Percentiles rank a stretch among this genome's conserved stretches.
phyloP scores from a whole-genome alignment of 2,329 filamentous ascomycete species.

The Phyllosticta citribraziliensis region DNA sequence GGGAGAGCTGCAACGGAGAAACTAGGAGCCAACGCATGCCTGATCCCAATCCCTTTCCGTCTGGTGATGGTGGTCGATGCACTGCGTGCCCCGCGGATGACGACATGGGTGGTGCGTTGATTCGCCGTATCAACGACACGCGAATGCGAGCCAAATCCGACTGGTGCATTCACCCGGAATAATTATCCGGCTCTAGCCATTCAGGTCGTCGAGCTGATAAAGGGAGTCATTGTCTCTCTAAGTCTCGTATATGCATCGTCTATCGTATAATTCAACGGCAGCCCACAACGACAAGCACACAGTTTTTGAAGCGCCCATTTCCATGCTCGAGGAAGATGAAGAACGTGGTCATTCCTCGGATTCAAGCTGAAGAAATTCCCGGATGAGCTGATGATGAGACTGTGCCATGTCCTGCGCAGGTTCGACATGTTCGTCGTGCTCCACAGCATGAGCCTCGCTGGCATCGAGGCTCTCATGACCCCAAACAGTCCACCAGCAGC shows the following conservation, averaged over 20 bases:
- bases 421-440: conserved; percentile 1
- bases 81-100: neutral
- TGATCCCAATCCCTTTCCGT: neutral
- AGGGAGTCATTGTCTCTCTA: neutral
- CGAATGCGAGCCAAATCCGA: neutral
- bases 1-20: neutral
- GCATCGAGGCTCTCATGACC: conserved; percentile 20
- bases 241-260: neutral
- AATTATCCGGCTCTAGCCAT: neutral
- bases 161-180: neutral
- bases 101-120: neutral
- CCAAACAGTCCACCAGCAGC: conserved; percentile 63
- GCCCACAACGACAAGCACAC: neutral
- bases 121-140: neutral
- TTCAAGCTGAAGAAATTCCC: conserved; percentile 1
- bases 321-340: neutral
- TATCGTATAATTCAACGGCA: neutral
- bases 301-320: neutral
- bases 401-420: neutral
- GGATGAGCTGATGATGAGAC: conserved; percentile 2
- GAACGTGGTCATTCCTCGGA: neutral
- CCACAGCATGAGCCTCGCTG: neutral
- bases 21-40: neutral
- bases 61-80: neutral
- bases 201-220: neutral